Conservation (phyloP, 257 asterid species). For the Primulina huaijiensis region DNA sequence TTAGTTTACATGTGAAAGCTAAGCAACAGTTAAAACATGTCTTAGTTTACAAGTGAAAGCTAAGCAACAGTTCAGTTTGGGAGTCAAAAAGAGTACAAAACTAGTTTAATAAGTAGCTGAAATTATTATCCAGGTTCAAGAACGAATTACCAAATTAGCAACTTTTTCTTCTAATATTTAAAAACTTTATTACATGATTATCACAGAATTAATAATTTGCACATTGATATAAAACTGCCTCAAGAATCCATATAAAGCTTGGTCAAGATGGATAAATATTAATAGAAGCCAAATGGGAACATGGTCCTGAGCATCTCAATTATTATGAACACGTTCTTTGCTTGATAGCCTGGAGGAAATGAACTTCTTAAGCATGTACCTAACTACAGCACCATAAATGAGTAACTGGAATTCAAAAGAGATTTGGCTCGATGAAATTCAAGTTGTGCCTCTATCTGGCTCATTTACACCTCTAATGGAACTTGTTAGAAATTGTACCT, state of each 20-base stretch:
- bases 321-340: too few species aligned
- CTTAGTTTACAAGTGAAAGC: neutral
- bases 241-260: neutral
- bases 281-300: neutral
- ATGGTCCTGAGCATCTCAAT: neutral
- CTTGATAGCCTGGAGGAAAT: too few species aligned
- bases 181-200: too few species aligned
- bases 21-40: neutral
- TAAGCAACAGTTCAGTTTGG: neutral
- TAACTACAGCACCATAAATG: too few species aligned
- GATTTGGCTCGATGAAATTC: neutral
- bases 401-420: neutral
- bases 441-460: neutral
- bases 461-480: neutral
- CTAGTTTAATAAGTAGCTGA: neutral
- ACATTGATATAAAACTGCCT: too few species aligned
- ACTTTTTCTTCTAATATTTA: too few species aligned
- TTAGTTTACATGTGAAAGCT: neutral
- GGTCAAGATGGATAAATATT: neutral
- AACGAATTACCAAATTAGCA: neutral
- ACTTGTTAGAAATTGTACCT: neutral
- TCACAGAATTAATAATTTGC: too few species aligned
- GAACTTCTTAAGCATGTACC: too few species aligned
- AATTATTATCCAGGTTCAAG: neutral
- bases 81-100: neutral